Evolutionary conservation across 1,139 yeast genomes (phyloP).

Genomic region (Pichia norvegensis): DNA sequence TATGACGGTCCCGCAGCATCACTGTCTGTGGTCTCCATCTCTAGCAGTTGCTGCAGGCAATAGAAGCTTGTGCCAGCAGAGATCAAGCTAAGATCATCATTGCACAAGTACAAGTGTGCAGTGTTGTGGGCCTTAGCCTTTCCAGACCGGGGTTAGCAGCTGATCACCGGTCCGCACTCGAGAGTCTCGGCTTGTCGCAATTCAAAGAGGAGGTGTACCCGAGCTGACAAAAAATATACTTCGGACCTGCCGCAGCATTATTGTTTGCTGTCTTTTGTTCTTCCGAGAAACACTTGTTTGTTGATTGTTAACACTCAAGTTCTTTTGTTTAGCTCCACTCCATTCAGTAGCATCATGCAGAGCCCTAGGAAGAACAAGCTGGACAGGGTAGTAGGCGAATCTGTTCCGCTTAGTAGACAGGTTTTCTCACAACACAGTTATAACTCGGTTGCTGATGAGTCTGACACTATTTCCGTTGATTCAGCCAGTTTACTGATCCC

Average conservation of each 20-base stretch:
- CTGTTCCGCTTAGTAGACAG: neutral
- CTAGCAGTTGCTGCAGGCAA: neutral
- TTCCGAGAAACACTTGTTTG: too few species aligned
- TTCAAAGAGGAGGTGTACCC: too few species aligned
- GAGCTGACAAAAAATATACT: too few species aligned
- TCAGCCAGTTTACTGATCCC: constrained; percentile 1
- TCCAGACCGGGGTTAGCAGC: neutral
- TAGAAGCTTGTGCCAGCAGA: neutral
- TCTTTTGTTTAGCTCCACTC: too few species aligned
- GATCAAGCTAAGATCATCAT: too few species aligned
- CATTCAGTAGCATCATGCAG: neutral
- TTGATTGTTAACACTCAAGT: too few species aligned
- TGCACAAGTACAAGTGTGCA: too few species aligned
- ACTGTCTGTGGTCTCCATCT: neutral
- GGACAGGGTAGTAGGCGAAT: neutral
- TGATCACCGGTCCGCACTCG: neutral
- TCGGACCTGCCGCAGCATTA: too few species aligned
- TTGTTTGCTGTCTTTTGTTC: neutral
- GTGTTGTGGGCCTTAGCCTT: too few species aligned
- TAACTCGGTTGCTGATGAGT: constrained; percentile 1
- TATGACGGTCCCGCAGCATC: neutral
- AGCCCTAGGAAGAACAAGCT: neutral
- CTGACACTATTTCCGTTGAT: neutral
- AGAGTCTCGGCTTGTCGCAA: neutral
- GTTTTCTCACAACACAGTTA: neutral